phyloP scores from a whole-genome alignment of 768 basidiomycete species.

The Termitomyces sp. region DNA sequence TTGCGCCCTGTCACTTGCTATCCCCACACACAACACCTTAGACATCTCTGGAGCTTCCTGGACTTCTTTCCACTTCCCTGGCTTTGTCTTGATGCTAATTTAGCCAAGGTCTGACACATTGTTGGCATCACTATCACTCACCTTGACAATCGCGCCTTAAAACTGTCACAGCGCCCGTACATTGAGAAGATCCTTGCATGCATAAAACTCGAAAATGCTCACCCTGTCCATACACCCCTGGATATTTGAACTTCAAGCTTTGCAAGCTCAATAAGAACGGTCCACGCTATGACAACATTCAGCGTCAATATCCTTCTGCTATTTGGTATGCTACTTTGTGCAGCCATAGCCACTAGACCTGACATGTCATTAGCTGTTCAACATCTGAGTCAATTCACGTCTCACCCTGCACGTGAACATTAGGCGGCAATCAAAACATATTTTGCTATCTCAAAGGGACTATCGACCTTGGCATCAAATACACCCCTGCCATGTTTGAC shows the following conservation, averaged over 20 bases:
- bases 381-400: constrained; percentile 25
- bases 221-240: constrained; percentile 20
- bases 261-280: constrained; percentile 2
- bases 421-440: constrained; percentile 29
- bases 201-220: constrained; percentile 17
- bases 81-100: no score
- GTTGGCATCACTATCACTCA: constrained; percentile 26
- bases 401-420: constrained; percentile 27
- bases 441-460: not conserved
- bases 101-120: constrained; percentile 23
- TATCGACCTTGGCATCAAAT: constrained; percentile 6
- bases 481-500: no score
- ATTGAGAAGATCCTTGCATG: constrained; percentile 16
- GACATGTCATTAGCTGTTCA: constrained; percentile 34
- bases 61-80: no score
- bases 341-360: constrained; percentile 26
- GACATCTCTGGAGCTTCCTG: no score
- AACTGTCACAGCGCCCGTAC: constrained; percentile 23
- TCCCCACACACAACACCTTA: no score
- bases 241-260: constrained; percentile 19
- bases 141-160: constrained; percentile 15
- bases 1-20: no score
- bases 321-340: constrained; percentile 31
- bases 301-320: constrained; percentile 1
- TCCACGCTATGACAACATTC: not conserved